Percentiles rank a stretch among this genome's conserved stretches.
Conservation (phyloP, 176 grass and related monocot genomes). For the Microstegium vimineum region DNA sequence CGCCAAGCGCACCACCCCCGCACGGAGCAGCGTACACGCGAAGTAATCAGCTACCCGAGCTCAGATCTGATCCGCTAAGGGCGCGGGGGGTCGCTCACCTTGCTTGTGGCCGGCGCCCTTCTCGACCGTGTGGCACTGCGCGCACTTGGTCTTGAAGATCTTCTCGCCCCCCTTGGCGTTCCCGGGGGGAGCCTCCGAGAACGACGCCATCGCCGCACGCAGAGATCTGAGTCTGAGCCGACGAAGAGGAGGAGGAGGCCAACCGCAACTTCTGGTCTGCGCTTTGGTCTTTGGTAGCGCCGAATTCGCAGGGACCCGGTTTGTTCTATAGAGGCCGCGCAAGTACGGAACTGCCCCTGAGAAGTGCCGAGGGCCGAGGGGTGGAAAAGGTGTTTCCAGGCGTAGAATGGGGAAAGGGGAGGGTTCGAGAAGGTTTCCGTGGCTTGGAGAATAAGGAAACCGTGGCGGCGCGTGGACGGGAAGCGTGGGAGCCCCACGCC, state of each 20-base stretch:
- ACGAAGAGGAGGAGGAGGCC: not conserved
- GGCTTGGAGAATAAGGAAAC: slow-evolving; percentile 37
- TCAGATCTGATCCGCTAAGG: not conserved
- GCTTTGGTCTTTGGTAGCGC: slow-evolving; percentile 20
- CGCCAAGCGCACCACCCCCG: not conserved
- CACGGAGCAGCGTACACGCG: not conserved
- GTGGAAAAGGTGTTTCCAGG: not conserved
- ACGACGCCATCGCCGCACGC: slow-evolving; percentile 59
- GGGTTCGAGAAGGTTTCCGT: slow-evolving; percentile 42
- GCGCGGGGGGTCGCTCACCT: slow-evolving; percentile 33
- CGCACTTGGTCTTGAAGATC: slow-evolving; percentile 97
- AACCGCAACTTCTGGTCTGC: slow-evolving; percentile 4
- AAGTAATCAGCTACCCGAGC: not conserved
- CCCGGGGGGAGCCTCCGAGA: slow-evolving; percentile 67
- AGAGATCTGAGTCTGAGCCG: not conserved
- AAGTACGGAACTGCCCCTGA: not conserved
- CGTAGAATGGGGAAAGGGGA: not conserved
- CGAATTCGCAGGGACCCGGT: not conserved
- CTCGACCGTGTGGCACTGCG: slow-evolving; percentile 92
- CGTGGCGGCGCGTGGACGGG: slow-evolving; percentile 20
- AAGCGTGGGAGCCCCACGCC: slow-evolving; percentile 19
- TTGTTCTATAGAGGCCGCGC: not conserved
- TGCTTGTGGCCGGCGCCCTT: slow-evolving; percentile 85
- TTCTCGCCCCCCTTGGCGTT: slow-evolving; percentile 66
- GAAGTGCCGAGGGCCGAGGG: rapidly evolving